A percentile compares a stretch with the other conserved stretches of the same genome.
These are phyloP conservation scores for Eragrostis curvula DNA, from an alignment of 176 grass and related monocot species.

Conservation along the genomic window DNA sequence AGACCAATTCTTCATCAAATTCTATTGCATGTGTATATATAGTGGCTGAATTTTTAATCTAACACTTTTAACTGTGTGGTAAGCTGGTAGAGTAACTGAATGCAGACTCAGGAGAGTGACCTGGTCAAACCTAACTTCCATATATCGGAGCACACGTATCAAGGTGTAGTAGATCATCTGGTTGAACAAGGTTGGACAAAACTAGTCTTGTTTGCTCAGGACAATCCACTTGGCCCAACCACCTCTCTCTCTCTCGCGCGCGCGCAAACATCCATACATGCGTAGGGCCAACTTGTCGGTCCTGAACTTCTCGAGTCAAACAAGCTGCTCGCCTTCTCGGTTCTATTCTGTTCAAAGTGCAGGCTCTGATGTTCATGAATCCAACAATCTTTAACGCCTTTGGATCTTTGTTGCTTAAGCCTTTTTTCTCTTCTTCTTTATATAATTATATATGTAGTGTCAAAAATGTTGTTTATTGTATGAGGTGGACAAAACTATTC, in stretches of 20 bases:
- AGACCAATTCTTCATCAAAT: background rate
- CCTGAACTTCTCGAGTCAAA: constrained; percentile 25
- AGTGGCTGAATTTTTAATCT: too few relatives aligned
- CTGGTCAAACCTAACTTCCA: constrained; percentile 37
- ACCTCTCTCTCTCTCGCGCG: background rate
- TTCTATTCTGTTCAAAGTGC: background rate
- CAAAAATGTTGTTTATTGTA: background rate
- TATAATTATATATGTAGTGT: background rate
- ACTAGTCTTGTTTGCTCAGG: constrained; percentile 45
- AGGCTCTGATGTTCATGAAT: background rate
- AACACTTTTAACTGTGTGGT: background rate
- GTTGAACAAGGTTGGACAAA: constrained; percentile 55
- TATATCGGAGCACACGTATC: background rate
- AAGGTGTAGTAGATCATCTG: constrained; percentile 34
- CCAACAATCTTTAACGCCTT: background rate
- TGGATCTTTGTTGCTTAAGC: background rate
- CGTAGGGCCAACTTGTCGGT: constrained; percentile 17
- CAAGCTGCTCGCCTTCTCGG: background rate
- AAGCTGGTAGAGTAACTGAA: background rate
- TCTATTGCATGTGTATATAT: too few relatives aligned
- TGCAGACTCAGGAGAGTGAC: constrained; percentile 9
- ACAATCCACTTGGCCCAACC: constrained; percentile 21
- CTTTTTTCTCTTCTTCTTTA: background rate
- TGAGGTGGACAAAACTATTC: too few relatives aligned
- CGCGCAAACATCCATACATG: background rate